phyloP scores from a whole-genome alignment of 805 yeast genomes.

The Yamadazyma sp. region DNA sequence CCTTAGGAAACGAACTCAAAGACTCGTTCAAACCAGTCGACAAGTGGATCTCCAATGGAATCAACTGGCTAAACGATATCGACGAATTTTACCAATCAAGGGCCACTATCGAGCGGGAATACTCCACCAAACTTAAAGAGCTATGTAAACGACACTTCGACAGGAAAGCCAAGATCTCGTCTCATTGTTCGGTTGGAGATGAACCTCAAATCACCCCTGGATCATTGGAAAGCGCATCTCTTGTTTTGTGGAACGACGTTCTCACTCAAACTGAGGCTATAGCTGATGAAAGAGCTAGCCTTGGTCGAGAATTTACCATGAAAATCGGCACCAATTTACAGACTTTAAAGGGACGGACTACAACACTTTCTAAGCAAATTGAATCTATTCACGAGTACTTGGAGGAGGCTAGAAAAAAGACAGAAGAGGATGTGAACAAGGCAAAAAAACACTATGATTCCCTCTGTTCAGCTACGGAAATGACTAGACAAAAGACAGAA shows the following conservation, averaged over 20 bases:
- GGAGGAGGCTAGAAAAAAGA: slow-evolving; percentile 43
- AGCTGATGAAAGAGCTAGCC: slow-evolving; percentile 61
- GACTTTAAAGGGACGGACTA: slow-evolving; percentile 53
- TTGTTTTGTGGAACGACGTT: slow-evolving; percentile 89
- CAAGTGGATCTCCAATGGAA: slow-evolving; percentile 75
- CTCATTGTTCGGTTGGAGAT: slow-evolving; percentile 83
- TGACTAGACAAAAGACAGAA: slow-evolving; percentile 71
- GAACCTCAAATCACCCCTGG: slow-evolving; percentile 92
- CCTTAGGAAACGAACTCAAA: slow-evolving; percentile 71
- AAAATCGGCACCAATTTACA: slow-evolving; percentile 63
- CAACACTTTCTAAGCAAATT: slow-evolving; percentile 54
- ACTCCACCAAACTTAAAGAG: slow-evolving; percentile 62
- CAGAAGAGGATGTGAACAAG: slow-evolving; percentile 58
- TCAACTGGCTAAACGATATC: slow-evolving; percentile 74
- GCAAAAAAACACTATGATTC: slow-evolving; percentile 78
- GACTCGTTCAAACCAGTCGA: slow-evolving; percentile 78
- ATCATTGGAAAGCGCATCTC: slow-evolving; percentile 80
- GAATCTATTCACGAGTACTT: slow-evolving; percentile 61
- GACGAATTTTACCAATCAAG: slow-evolving; percentile 84
- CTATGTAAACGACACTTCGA: slow-evolving; percentile 69
- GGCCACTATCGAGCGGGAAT: slow-evolving; percentile 79
- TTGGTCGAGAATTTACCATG: slow-evolving; percentile 58
- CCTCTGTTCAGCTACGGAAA: slow-evolving; percentile 77
- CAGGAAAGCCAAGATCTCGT: slow-evolving; percentile 68
- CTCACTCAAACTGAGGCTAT: slow-evolving; percentile 79